Evolutionary conservation across 345 rosid genomes (phyloP), one percentile per base, ranked within the genome.

Genomic region (Populus ilicifolia): DNA sequence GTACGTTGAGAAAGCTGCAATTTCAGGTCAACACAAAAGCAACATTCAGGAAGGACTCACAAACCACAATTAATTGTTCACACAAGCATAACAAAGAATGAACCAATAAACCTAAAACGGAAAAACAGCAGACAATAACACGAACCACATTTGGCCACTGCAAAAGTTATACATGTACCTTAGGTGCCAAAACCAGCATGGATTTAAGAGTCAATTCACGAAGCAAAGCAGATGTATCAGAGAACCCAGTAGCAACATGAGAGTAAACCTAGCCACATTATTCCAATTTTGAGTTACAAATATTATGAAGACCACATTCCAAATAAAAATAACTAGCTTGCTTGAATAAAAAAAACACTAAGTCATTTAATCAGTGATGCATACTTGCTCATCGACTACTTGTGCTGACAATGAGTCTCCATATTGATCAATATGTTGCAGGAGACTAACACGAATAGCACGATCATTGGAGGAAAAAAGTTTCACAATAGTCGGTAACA

Each of bases 181-280:
- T 96, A 65, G 99, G 98, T 76, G 98, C 95, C 84, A 96, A 86
- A 79, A 91, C 86, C 79, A 96, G 98, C 97, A 96, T 94, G 44
- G 99, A 94, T 78, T 96, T 96, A 50, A 96, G 99, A 89, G 98
- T 94, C 89, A 96, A 77, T 81, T 96, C 99, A 67, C 98, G 93
- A 68, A 96, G 97, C 86, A 91, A 91, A 63, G 98, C 95, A 75
- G 97, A 91, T 38, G 97, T 86, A 80, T 96, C 99, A 29, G 96
- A 84, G 83, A 96, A 94, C 77, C 99, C 98, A 74, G 94, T 89
- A 76, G 98, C 92, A 79, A 96, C 87, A 75, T 94, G 98, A 76
- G 98, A 97, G 83, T 86, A 96, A 76, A 92, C 97, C 98, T 94
- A 83, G 78, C 77, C 44, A 81, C 63, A 78, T 78, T 67, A 85